A percentile compares a stretch with the other conserved stretches of the same genome.
Evolutionary conservation across 257 asterid genomes (phyloP).

Genomic region (Echium plantagineum): DNA sequence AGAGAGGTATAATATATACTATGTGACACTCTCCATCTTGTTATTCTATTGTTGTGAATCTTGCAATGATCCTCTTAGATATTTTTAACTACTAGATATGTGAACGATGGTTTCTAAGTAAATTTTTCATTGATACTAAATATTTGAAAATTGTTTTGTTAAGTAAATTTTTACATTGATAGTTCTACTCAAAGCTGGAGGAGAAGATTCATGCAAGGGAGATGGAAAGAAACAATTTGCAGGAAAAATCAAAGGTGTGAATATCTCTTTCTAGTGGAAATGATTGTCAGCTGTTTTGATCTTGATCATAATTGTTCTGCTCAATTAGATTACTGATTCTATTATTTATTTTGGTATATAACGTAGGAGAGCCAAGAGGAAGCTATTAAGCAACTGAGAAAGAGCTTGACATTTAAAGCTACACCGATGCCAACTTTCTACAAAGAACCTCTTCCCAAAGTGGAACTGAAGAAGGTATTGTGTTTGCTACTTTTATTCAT

Average conservation of each 20-base stretch:
- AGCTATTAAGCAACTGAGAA: constrained; percentile 67
- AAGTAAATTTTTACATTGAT: neutral
- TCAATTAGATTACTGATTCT: neutral
- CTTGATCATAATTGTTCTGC: neutral
- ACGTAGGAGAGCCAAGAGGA: constrained; percentile 67
- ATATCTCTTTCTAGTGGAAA: neutral
- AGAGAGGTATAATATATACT: constrained; percentile 41
- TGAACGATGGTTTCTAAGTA: neutral
- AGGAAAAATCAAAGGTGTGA: constrained; percentile 70
- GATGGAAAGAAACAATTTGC: constrained; percentile 47
- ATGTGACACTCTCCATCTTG: neutral
- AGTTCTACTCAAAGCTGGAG: constrained; percentile 84
- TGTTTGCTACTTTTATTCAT: neutral
- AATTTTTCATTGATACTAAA: constrained; percentile 9
- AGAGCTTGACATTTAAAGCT: constrained; percentile 75
- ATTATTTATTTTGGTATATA: neutral
- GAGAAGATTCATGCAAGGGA: constrained; percentile 78
- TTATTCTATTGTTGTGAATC: neutral
- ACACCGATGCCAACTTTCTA: constrained; percentile 89
- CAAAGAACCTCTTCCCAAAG: constrained; percentile 72
- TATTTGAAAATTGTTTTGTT: too few relatives aligned
- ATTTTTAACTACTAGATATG: neutral
- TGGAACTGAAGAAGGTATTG: constrained; percentile 69
- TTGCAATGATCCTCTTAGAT: neutral
- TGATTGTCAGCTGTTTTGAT: neutral